Evolutionary conservation across 23 red algal species (phyloP), one percentile per base, ranked within the genome.

Genomic region (Gracilariopsis chorda): DNA sequence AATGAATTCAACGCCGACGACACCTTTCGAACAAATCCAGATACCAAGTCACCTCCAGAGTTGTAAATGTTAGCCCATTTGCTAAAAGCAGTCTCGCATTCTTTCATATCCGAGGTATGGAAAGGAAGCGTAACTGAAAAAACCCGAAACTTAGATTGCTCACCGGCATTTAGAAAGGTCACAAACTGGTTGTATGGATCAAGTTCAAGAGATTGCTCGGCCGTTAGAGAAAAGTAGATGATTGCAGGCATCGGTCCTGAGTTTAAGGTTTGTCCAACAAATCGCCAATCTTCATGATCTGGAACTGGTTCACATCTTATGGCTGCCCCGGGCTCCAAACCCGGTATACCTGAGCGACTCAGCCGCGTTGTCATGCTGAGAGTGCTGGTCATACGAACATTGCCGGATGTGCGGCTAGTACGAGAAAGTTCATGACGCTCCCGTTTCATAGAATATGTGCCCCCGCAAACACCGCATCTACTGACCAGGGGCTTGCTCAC

Each of bases 121-220:
- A 92, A 84, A 10, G 89, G 89, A 7, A 92, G 34, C 8, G 77
- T 83, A 32, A 84, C 89, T 23, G 75, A 82, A 58, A 92, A 83
- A n/a, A 92, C 78, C 8, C 89, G 77, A 37, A 83, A 51, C 2
- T 17, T 44, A 23, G 67, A 74, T 7, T 57, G 46, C 43, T 34
- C 51, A 7, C 36, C 53, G 17, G 86, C 69, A 45, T 42, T 51
- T 3, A 80, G 48, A 4, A 40, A 70, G 25, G 43, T 23, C 3
- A 67, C 56, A 76, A 90, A 78, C 20, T 92, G 89, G 89, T 92
- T 92, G 63, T 75, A 92, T 5, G 89, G 89, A 58, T 77, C 51
- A 5, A 92, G 78, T 51, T 84, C 56, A 7, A 92, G 78, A 29
- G 89, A 92, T 30, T 92, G 89, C 24, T 56, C 40, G 9, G 89